Evolutionary conservation across 225 moss, liverwort and hornwort species (phyloP).

Genomic region (Bryoerythrophyllum caledonicum): DNA sequence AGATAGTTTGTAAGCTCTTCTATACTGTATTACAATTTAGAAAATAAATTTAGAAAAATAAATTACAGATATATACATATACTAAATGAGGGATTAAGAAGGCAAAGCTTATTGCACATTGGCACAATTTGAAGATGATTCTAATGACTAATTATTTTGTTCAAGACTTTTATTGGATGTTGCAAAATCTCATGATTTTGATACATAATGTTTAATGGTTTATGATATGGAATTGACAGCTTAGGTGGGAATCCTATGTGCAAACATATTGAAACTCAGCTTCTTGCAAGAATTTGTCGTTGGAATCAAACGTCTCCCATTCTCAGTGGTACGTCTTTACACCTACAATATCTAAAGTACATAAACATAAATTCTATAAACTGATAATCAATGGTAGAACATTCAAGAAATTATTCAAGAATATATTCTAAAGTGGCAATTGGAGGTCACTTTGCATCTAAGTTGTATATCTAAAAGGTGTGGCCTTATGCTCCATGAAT

Average conservation of each 20-base stretch:
- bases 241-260: slow-evolving; percentile 15
- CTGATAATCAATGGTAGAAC: no score
- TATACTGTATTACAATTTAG: not conserved
- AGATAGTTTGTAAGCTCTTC: not conserved
- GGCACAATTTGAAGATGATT: not conserved
- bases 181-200: not conserved
- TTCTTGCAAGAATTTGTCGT: not conserved
- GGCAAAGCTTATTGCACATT: no score
- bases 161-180: not conserved
- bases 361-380: no score
- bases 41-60: no score
- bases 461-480: no score
- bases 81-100: no score
- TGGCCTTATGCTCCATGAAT: no score
- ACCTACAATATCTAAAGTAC: not conserved
- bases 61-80: no score
- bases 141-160: not conserved
- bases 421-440: no score
- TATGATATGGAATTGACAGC: no score
- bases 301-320: not conserved
- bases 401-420: no score
- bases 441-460: no score
- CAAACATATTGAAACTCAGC: not conserved
- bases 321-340: not conserved
- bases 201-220: not conserved